phyloP scores from a whole-genome alignment of 768 basidiomycete genomes.

The Kwoniella pini region DNA sequence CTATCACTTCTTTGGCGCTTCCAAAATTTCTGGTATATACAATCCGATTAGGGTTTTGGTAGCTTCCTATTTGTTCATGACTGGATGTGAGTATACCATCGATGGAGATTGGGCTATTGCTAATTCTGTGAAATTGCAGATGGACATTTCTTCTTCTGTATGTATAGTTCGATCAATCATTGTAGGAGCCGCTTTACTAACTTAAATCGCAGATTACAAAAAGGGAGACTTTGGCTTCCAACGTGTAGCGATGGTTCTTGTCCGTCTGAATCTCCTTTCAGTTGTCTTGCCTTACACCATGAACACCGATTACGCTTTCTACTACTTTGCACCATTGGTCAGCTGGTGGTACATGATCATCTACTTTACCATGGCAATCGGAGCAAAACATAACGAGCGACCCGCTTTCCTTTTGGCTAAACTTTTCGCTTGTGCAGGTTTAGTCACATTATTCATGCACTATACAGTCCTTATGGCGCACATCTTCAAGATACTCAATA shows the following conservation, averaged over 20 bases:
- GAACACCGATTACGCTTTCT: slow-evolving; percentile 87
- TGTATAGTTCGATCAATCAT: not conserved
- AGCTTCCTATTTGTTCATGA: slow-evolving; percentile 88
- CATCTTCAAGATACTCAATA: slow-evolving; percentile 66
- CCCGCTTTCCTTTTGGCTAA: slow-evolving; percentile 69
- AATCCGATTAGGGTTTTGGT: slow-evolving; percentile 86
- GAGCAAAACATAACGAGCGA: slow-evolving; percentile 71
- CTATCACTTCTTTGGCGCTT: slow-evolving; percentile 89
- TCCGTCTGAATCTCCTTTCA: slow-evolving; percentile 81
- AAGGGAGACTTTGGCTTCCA: slow-evolving; percentile 82
- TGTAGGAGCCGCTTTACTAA: slow-evolving; percentile 1
- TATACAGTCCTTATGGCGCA: slow-evolving; percentile 65
- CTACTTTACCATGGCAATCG: slow-evolving; percentile 73
- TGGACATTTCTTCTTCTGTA: slow-evolving; percentile 71
- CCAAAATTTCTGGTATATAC: slow-evolving; percentile 87
- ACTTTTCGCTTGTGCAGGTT: slow-evolving; percentile 65
- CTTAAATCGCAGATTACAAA: slow-evolving; percentile 61
- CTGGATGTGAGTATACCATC: slow-evolving; percentile 67
- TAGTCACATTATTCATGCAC: slow-evolving; percentile 69
- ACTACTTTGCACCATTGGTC: slow-evolving; percentile 87
- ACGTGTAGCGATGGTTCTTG: slow-evolving; percentile 73
- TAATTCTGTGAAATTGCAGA: slow-evolving; percentile 28
- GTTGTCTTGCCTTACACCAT: slow-evolving; percentile 81
- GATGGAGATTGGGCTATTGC: not conserved
- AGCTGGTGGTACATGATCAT: slow-evolving; percentile 82